Conservation (phyloP, 495 filamentous ascomycete genomes). For the Annulohypoxylon bovei region DNA sequence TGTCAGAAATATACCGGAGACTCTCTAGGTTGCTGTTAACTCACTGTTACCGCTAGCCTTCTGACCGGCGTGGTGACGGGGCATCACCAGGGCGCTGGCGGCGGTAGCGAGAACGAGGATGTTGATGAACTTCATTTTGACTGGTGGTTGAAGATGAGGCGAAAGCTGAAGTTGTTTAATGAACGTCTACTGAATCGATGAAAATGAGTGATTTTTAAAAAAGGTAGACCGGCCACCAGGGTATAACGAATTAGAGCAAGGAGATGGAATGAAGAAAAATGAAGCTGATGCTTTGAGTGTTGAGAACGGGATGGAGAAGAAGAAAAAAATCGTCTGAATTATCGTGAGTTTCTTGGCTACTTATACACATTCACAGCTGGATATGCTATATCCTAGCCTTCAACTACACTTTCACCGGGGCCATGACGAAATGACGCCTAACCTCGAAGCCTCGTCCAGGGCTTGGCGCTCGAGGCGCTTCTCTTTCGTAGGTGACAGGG, state of each 20-base stretch:
- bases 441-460: slow-evolving; percentile 13
- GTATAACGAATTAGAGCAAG: slow-evolving; percentile 24
- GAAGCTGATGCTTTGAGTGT: slow-evolving; percentile 23
- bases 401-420: slow-evolving; percentile 2
- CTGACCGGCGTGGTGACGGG: slow-evolving; percentile 43
- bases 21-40: not conserved
- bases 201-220: slow-evolving; percentile 33
- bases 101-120: slow-evolving; percentile 45
- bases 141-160: slow-evolving; percentile 12
- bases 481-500: slow-evolving; percentile 28
- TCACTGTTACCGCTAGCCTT: slow-evolving; percentile 33
- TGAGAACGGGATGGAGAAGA: slow-evolving; percentile 35
- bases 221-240: slow-evolving; percentile 37
- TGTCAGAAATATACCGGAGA: not conserved
- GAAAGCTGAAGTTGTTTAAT: slow-evolving; percentile 14
- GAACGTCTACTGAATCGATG: slow-evolving; percentile 25
- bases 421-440: slow-evolving; percentile 8
- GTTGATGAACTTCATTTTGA: slow-evolving; percentile 44
- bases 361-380: slow-evolving; percentile 23
- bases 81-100: slow-evolving; percentile 41
- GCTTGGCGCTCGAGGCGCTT: slow-evolving; percentile 20
- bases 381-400: not conserved
- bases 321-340: slow-evolving; percentile 19
- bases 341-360: slow-evolving; percentile 24
- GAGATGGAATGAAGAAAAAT: slow-evolving; percentile 31